Evolutionary conservation across 2,329 filamentous ascomycete species (phyloP), one percentile per base, ranked within the genome.

Genomic region (Cordyceps tenuipes): DNA sequence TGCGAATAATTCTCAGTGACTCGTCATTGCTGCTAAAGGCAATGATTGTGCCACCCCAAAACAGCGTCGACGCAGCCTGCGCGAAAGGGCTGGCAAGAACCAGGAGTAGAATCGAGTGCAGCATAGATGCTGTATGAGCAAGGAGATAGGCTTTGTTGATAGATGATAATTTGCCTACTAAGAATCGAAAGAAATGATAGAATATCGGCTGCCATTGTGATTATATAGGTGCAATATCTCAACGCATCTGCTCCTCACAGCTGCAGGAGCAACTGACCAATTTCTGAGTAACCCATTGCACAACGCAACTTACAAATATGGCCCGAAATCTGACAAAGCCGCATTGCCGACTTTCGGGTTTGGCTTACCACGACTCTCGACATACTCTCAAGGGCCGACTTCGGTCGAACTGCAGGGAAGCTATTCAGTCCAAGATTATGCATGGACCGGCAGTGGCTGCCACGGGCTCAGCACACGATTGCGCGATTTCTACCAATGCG

Each of bases 11-110:
- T 15, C 70, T 65, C 15, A 77, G 67, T 8, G 66, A 65, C 53
- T 75, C 64, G 19, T 63, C 65, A 1, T 57, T 62, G 5, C 68
- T 64, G 62, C 77, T 68, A 60, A 74, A 78, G n/a, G 70, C 70
- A 53, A 78, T 68, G 50, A 78, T 72, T 19, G 76, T 78, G 21
- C 71, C 76, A 31, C 72, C 70, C 6, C 60, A 63, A 43, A 74
- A 67, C 4, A 74, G 62, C 65, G 46, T 48, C 46, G 46, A 48
- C 15, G 46, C 23, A 5, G 46, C 46, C 23, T 17, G 46, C 13
- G 46, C 46, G 8, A 48, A 3, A 4, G 23, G 21, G 15, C 21
- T 48, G 4, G 21, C 23, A 1, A 48, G 7, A 7, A 13, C 46
- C 46, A 29, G 3, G 23, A 48, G 46, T 15, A 48, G 23, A 29